phyloP scores from a whole-genome alignment of 1,284 basidiomycete species.

The Ustilago trichophora region DNA sequence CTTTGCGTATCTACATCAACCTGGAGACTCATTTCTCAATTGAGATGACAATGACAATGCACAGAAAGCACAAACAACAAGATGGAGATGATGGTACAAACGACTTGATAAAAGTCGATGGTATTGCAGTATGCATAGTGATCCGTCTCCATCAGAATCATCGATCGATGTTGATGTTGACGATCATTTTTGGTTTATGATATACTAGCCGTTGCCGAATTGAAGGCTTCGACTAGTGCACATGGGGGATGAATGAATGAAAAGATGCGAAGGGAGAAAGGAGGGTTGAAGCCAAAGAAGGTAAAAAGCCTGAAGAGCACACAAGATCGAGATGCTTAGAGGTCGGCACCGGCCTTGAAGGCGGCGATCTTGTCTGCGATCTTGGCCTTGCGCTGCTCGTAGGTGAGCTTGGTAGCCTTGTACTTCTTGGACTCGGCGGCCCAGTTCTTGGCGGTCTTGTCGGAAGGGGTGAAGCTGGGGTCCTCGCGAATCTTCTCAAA shows the following conservation, averaged over 20 bases:
- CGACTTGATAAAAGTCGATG: constrained; percentile 6
- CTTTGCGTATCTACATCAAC: no score
- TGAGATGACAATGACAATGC: no score
- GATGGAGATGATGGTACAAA: constrained; percentile 27
- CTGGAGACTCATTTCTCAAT: no score
- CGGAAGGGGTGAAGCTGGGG: constrained; percentile 87
- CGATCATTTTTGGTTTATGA: constrained; percentile 4
- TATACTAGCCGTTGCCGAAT: no score
- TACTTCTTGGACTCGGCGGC: constrained; percentile 83
- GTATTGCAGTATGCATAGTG: constrained; percentile 18
- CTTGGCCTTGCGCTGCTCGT: constrained; percentile 72
- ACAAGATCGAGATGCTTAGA: constrained; percentile 2
- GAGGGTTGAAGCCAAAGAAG: constrained; percentile 20
- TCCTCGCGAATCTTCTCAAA: constrained; percentile 88
- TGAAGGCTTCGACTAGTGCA: no score
- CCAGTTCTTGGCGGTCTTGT: constrained; percentile 87
- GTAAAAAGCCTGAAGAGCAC: neutral
- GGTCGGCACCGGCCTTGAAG: constrained; percentile 53
- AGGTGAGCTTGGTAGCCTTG: constrained; percentile 77
- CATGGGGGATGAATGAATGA: constrained; percentile 1
- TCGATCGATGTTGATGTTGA: neutral
- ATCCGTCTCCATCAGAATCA: no score
- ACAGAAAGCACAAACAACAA: no score
- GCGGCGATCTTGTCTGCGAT: constrained; percentile 62
- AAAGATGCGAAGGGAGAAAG: constrained; percentile 3